phyloP scores from a whole-genome alignment of 192 early-diverging fungal species.

The Backusella tarrabulga region DNA sequence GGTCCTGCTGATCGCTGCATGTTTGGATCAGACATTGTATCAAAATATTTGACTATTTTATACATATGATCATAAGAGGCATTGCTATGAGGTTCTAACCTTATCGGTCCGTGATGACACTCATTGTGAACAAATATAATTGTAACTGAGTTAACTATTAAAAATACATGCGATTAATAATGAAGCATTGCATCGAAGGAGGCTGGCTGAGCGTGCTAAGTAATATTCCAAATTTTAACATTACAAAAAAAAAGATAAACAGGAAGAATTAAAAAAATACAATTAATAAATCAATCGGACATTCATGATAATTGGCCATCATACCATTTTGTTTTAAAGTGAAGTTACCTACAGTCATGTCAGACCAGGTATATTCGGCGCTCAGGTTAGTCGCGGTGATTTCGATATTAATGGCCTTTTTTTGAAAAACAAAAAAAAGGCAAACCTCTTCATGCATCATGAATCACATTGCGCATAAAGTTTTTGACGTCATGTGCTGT shows the following conservation, averaged over 20 bases:
- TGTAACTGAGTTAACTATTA: not conserved
- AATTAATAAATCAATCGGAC: not conserved
- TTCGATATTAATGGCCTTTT: not conserved
- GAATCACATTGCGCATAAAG: not conserved
- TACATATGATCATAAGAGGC: not conserved
- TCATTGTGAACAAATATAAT: not conserved
- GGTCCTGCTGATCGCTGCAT: not conserved
- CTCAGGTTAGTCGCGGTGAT: not conserved
- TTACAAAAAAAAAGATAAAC: not conserved
- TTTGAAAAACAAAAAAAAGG: not conserved
- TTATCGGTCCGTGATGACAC: not conserved
- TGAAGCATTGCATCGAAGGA: not conserved
- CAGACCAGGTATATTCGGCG: not conserved
- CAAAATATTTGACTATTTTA: not conserved
- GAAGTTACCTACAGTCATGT: not conserved
- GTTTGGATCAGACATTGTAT: not conserved
- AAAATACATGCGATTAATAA: not conserved
- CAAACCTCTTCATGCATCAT: not conserved
- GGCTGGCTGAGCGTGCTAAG: not conserved
- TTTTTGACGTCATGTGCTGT: not conserved
- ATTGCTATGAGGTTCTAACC: not conserved
- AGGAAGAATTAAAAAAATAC: not conserved
- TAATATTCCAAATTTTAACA: not conserved
- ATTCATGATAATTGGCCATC: not conserved
- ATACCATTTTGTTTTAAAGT: not conserved